These are phyloP conservation scores for Polyporus arcularius DNA, from an alignment of 768 basidiomycete species.

Conservation along the genomic window DNA sequence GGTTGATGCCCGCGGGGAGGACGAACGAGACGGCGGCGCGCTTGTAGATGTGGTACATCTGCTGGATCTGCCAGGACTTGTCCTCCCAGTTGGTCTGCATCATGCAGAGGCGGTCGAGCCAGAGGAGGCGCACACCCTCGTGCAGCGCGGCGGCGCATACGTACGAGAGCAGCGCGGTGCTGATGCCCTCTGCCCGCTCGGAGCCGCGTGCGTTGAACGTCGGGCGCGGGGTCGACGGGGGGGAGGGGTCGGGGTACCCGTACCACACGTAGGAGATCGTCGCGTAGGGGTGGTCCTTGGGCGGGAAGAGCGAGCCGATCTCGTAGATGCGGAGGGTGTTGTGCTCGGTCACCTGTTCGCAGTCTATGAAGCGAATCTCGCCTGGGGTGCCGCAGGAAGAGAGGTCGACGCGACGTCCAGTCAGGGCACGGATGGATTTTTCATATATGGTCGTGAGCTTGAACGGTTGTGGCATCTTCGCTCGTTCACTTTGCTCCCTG, in stretches of 20 bases:
- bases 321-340: constrained; percentile 8
- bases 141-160: constrained; percentile 7
- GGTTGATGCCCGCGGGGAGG: constrained; percentile 21
- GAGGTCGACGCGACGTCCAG: background rate
- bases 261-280: constrained; percentile 18
- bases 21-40: constrained; percentile 16
- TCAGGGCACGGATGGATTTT: background rate
- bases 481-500: background rate
- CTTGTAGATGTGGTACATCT: constrained; percentile 24
- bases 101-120: constrained; percentile 27
- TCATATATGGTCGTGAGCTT: background rate
- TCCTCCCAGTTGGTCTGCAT: constrained; percentile 23
- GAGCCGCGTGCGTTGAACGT: constrained; percentile 13
- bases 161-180: constrained; percentile 12
- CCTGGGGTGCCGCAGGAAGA: background rate
- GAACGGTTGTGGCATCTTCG: background rate
- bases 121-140: constrained; percentile 11
- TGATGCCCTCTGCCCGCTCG: constrained; percentile 18
- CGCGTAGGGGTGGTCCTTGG: constrained; percentile 8
- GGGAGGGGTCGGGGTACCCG: constrained; percentile 5
- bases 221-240: background rate
- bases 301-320: constrained; percentile 2
- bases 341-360: background rate
- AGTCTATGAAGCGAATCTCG: constrained; percentile 9
- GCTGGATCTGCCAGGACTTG: constrained; percentile 23